A percentile compares a stretch with the other conserved stretches of the same genome.
Conservation (phyloP, 208 protist species). For the Acanthamoeba healyi region DNA sequence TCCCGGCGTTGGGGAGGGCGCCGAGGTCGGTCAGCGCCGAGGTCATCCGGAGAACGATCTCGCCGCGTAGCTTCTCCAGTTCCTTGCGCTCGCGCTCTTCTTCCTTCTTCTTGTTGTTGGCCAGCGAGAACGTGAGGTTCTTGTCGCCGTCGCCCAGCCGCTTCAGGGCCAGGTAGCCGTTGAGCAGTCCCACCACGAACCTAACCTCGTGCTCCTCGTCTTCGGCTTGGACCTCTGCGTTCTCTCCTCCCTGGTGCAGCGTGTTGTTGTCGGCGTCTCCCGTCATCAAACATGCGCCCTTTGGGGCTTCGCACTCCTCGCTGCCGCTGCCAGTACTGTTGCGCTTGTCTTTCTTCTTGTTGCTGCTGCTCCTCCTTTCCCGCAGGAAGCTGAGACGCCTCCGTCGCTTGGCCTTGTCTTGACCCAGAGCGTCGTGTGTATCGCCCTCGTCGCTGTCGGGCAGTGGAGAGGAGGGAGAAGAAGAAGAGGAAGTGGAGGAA, state of each 20-base stretch:
- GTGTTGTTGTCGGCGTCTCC: neutral
- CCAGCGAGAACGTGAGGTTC: slow-evolving; percentile 30
- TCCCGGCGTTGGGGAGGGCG: neutral
- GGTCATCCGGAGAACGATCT: neutral
- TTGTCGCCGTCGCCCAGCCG: neutral
- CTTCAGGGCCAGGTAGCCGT: slow-evolving; percentile 19
- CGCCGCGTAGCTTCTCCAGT: neutral
- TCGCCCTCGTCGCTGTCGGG: neutral
- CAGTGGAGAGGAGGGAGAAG: neutral
- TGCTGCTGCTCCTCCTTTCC: neutral
- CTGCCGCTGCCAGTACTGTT: too few relatives aligned
- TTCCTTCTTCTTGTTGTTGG: slow-evolving; percentile 33
- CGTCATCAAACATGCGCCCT: too few relatives aligned
- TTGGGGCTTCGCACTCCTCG: too few relatives aligned
- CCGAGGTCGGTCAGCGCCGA: neutral
- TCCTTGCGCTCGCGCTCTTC: slow-evolving; percentile 36
- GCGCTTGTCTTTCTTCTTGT: neutral
- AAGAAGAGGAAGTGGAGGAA: neutral
- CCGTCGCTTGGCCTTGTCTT: neutral
- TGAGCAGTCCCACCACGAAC: slow-evolving; percentile 21
- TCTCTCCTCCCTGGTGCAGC: neutral
- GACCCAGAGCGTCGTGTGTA: neutral
- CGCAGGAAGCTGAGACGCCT: neutral
- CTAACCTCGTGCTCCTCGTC: slow-evolving; percentile 25
- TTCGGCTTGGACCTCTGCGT: neutral